A percentile compares a stretch with the other conserved stretches of the same genome.
phyloP scores from a whole-genome alignment of 495 filamentous ascomycete species.

The Rhypophila decipiens region DNA sequence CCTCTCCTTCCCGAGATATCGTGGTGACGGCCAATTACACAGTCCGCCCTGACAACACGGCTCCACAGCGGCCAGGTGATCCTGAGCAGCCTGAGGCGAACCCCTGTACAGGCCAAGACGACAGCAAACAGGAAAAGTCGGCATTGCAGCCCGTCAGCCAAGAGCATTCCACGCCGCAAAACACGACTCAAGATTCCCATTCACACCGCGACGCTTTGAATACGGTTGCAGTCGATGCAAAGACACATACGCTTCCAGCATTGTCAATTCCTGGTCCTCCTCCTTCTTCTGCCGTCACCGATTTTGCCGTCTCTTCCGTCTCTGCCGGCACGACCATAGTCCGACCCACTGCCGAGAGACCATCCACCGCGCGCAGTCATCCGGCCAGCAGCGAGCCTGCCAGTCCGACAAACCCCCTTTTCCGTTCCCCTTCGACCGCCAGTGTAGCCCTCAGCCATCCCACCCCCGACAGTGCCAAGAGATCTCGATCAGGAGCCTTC shows the following conservation, averaged over 20 bases:
- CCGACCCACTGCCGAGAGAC: constrained; percentile 17
- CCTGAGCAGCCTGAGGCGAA: not conserved
- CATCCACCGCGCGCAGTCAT: constrained; percentile 4
- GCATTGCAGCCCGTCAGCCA: not conserved
- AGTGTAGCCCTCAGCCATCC: constrained; percentile 64
- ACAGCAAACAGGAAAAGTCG: not conserved
- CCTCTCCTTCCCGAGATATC: not conserved
- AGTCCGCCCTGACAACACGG: not conserved
- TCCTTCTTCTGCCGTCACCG: not conserved
- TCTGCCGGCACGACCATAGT: constrained; percentile 9
- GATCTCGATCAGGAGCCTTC: constrained; percentile 68
- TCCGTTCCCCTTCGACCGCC: constrained; percentile 53
- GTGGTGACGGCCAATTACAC: not conserved
- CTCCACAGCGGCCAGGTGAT: not conserved
- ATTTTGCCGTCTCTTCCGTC: constrained; percentile 1
- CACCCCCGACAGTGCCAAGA: constrained; percentile 64
- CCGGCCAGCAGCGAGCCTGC: constrained; percentile 7
- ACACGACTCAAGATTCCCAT: constrained; percentile 4
- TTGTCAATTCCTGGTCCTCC: not conserved
- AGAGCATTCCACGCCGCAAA: constrained; percentile 9
- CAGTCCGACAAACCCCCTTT: constrained; percentile 25
- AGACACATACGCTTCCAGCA: not conserved
- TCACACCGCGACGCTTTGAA: not conserved
- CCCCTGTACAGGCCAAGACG: not conserved
- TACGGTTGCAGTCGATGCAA: not conserved